A percentile compares a stretch with the other conserved stretches of the same genome.
These are phyloP conservation scores for Geotrichum citri-aurantii DNA, from an alignment of 1,139 yeast species.

Conservation along the genomic window DNA sequence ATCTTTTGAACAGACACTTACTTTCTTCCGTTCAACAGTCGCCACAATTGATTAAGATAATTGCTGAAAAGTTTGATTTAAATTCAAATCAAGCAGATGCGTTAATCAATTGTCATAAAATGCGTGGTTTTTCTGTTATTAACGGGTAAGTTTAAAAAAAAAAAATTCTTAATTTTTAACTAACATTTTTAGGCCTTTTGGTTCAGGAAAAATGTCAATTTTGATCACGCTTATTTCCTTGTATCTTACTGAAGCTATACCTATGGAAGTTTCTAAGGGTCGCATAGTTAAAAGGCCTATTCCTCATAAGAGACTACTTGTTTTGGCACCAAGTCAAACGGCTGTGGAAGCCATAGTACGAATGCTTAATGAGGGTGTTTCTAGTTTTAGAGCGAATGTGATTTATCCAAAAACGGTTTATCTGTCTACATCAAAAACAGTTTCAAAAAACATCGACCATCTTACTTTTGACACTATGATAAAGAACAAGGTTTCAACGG, in stretches of 20 bases:
- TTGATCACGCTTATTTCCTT: not conserved
- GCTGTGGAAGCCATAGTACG: not conserved
- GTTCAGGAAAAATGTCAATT: constrained; percentile 5
- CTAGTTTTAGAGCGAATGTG: not conserved
- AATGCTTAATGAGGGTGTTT: not conserved
- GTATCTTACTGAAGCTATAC: not conserved
- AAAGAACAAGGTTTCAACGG: not conserved
- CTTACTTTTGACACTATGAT: not conserved
- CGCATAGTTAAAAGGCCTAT: not conserved
- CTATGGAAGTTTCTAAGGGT: not conserved
- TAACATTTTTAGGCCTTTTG: not conserved
- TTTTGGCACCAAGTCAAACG: not conserved
- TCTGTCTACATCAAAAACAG: not conserved
- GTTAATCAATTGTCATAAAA: not conserved
- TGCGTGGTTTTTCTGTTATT: constrained; percentile 2
- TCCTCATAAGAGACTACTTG: not conserved
- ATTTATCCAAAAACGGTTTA: not conserved
- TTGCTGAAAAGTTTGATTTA: not conserved
- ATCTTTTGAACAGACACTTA: not conserved
- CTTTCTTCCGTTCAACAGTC: not conserved
- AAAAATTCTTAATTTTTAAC: too few species aligned
- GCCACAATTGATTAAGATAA: not conserved
- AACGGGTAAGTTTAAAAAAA: constrained; percentile 6
- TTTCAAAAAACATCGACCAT: not conserved
- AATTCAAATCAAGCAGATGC: not conserved